Evolutionary conservation across 257 asterid genomes (phyloP), one percentile per base, ranked within the genome.

Genomic region (Solanum pinnatisectum): DNA sequence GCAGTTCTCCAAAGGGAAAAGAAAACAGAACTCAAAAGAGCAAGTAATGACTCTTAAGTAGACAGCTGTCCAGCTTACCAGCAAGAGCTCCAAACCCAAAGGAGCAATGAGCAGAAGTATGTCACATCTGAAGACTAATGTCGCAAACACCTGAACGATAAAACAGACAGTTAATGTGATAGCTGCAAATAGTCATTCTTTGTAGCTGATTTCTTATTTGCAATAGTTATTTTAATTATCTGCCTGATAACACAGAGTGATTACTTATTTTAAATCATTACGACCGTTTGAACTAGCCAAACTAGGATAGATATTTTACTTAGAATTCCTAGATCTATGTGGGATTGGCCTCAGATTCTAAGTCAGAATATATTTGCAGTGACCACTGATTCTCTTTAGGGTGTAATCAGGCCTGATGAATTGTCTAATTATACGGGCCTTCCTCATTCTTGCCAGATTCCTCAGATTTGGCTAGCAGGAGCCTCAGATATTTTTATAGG

Each of bases 51-150:
- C 27, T 79, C 67, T 16, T 44, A 79, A 49, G 70, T 49, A 49
- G 77, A 86, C 35, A 63, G 81, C 60, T 39, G 83, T 65, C 87
- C 63, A 88, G 87, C 94, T 84, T 94, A 96, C 99, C 99, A 96
- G 93, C 90, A 96, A 87, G 76, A 97, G 94, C 93, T 92, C 94
- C 91, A 96, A 91, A 89, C 98, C 98, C 82, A 97, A 85, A 81
- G 99, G 99, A 78, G 95, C 86, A 88, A 93, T 88, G 87, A 97
- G 99, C 83, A 97, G 90, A 90, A 96, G 90, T 87, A 96, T 92
- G 92, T 97, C 99, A 65, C 99, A 97, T 95, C 99, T 94, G 94
- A 97, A 94, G 90, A 95, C 89, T 82, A 93, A 44, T 36, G 98
- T 96, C 59, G 98, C 98, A 90, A 93, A 93, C 90, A 95, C 92